A percentile compares a stretch with the other conserved stretches of the same genome.
phyloP scores from a whole-genome alignment of 2,329 filamentous ascomycete genomes.

The Monosporascus sp. region DNA sequence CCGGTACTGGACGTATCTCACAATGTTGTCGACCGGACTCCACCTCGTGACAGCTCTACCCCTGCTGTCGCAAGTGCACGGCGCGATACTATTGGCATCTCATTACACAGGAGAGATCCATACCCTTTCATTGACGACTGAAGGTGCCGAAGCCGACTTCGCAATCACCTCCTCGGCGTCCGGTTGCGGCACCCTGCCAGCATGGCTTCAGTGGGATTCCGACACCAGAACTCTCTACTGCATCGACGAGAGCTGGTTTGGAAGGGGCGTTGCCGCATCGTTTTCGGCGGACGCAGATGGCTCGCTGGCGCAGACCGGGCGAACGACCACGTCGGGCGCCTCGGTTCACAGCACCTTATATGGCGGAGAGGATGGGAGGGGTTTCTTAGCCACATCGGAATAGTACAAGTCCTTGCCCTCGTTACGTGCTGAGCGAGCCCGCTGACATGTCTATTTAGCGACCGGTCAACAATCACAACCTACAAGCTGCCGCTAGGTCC shows the following conservation, averaged over 20 bases:
- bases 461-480: conserved; percentile 37
- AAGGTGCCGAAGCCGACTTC: conserved; percentile 21
- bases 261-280: conserved; percentile 29
- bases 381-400: conserved; percentile 38
- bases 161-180: conserved; percentile 20
- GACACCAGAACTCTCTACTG: conserved; percentile 27
- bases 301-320: conserved; percentile 24
- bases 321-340: conserved; percentile 28
- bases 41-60: conserved; percentile 15
- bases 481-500: conserved; percentile 34
- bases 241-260: conserved; percentile 32
- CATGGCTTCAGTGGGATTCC: conserved; percentile 33
- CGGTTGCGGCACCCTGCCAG: conserved; percentile 31
- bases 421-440: no score
- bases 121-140: conserved; percentile 25
- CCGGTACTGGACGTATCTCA: neutral
- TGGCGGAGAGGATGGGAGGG: conserved; percentile 30
- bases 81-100: conserved; percentile 30
- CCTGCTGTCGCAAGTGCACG: conserved; percentile 17
- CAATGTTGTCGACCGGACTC: conserved; percentile 17
- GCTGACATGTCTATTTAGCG: conserved; percentile 23
- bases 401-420: conserved; percentile 28
- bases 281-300: conserved; percentile 28
- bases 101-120: conserved; percentile 36
- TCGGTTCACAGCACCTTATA: conserved; percentile 37